A percentile compares a stretch with the other conserved stretches of the same genome.
Conservation (phyloP, 2,329 filamentous ascomycete genomes). For the Aspergillus transmontanensis region DNA sequence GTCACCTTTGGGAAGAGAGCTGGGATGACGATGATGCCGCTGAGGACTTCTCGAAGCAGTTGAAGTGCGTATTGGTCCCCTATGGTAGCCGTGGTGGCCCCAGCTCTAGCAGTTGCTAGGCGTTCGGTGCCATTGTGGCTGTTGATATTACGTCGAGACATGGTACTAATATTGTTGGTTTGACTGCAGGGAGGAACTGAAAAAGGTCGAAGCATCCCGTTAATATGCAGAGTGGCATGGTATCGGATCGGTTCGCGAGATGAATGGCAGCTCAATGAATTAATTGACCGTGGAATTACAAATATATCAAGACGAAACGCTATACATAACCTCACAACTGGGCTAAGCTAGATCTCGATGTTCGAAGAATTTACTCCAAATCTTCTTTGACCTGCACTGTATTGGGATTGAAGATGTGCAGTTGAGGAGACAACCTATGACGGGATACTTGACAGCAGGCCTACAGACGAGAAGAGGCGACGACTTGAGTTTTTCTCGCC, state of each 20-base stretch:
- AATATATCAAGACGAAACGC: neutral
- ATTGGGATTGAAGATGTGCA: neutral
- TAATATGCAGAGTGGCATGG: slow-evolving; percentile 48
- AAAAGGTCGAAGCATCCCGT: slow-evolving; percentile 84
- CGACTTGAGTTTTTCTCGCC: neutral
- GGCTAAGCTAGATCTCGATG: neutral
- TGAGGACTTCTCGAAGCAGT: slow-evolving; percentile 92
- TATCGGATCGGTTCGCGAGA: slow-evolving; percentile 9
- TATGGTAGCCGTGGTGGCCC: neutral
- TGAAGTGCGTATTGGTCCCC: slow-evolving; percentile 68
- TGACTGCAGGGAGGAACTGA: slow-evolving; percentile 67
- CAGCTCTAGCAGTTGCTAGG: neutral
- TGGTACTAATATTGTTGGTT: slow-evolving; percentile 10
- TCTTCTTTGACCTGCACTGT: neutral
- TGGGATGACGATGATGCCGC: slow-evolving; percentile 98
- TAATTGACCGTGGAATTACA: slow-evolving; percentile 5
- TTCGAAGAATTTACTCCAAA: neutral
- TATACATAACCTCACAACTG: neutral
- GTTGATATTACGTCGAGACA: neutral
- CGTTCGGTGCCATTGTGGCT: neutral
- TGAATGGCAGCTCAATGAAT: slow-evolving; percentile 2
- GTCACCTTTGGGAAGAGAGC: slow-evolving; percentile 98
- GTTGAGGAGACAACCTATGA: neutral
- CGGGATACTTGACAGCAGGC: neutral
- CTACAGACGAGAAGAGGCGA: neutral